Conservation (phyloP, 1,284 basidiomycete genomes). For the Filobasidium uniguttulatum region DNA sequence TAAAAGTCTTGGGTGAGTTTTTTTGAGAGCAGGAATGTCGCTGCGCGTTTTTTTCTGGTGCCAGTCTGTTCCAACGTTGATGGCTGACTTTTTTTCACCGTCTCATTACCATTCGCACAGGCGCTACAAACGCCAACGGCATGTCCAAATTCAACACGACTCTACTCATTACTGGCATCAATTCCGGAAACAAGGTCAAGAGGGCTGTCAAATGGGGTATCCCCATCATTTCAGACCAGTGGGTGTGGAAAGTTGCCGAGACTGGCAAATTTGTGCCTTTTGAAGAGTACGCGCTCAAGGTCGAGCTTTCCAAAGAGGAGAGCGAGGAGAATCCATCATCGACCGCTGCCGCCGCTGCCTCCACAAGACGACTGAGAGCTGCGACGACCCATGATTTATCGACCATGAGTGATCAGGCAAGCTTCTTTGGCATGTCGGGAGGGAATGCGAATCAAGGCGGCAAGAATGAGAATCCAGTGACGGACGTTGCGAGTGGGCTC, state of each 20-base stretch:
- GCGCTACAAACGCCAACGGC: not conserved
- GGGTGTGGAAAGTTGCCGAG: constrained; percentile 25
- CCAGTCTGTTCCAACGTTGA: too few species aligned
- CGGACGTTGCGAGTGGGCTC: too few species aligned
- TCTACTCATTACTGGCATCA: constrained; percentile 23
- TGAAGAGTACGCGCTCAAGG: constrained; percentile 14
- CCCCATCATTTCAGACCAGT: constrained; percentile 22
- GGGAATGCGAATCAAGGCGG: too few species aligned
- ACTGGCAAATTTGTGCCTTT: constrained; percentile 20
- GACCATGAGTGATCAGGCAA: not conserved
- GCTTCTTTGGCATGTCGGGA: constrained; percentile 1
- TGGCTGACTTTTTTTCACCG: not conserved
- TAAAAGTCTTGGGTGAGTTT: constrained; percentile 25
- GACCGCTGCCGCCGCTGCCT: not conserved
- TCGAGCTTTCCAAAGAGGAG: not conserved
- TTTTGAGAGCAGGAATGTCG: not conserved
- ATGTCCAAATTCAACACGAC: constrained; percentile 19
- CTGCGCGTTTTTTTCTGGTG: too few species aligned
- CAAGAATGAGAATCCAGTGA: too few species aligned
- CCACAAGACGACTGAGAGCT: not conserved
- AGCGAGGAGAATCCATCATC: not conserved
- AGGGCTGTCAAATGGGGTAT: constrained; percentile 28
- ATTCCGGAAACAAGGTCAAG: constrained; percentile 22
- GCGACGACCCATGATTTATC: not conserved
- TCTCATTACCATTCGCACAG: not conserved